Base-by-base conservation (phyloP, 106 monocot genomes). In the Gastrodia elata region DNA sequence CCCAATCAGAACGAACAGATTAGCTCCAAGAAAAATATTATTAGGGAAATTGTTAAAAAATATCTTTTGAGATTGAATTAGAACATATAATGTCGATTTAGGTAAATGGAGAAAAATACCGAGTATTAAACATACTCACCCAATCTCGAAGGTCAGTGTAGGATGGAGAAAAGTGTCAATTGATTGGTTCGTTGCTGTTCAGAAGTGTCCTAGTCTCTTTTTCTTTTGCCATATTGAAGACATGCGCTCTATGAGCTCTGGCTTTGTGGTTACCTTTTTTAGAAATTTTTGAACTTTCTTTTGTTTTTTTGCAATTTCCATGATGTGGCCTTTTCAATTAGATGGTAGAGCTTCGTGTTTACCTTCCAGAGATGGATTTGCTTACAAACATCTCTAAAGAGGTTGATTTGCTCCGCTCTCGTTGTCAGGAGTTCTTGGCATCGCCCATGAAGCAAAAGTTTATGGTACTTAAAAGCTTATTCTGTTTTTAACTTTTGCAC, bases 331-430 rank as follows among this genome's bases (percentile, higher is more conserved):
- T 68, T 9, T 8, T 38, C 35, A 24, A 57, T 61, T 75, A 92
- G 92, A 89, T 92, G 89, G 28, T 71, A 48, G 74, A 77, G 69
- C 80, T 92, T 76, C 77, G 38, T 56, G 82, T 92, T 80, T 70
- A 69, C 1, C 59, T 89, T 83, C 92, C 89, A 20, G 80, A 92
- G 58, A 84, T 82, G 83, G 81, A 83, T 76, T 71, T 82, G 65
- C 41, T 92, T 61, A 67, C 42, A 65, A 78, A 80, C 34, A 39
- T 86, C 38, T 82, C 78, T 46, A 72, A 58, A 70, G 84, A 92
- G 68, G 84, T 72, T 39, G 80, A 86, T 11, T 78, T 56, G 48
- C 89, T 84, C 84, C 73, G 80, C 79, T 39, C 55, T 26, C 82
- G 72, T 35, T 89, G 92, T 69, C 68, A 83, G 76, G 78, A 83